Conservation (phyloP, 352 stramenopile genomes). For the Phytophthora sp. region DNA sequence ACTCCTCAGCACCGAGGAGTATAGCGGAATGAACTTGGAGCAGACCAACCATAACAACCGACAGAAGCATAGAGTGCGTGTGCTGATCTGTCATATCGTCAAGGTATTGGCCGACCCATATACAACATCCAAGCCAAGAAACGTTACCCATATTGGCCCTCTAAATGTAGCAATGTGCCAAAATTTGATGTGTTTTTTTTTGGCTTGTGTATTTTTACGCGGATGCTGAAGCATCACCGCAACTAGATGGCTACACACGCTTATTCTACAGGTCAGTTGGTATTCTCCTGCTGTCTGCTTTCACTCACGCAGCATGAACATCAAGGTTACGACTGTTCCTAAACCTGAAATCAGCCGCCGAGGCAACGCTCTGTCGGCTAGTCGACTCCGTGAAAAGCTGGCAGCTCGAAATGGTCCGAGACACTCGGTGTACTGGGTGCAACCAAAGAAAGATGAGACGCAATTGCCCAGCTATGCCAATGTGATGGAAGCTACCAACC, state of each 20-base stretch:
- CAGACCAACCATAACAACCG: constrained; percentile 7
- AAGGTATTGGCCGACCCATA: constrained; percentile 14
- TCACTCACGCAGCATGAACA: constrained; percentile 17
- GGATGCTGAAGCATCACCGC: constrained; percentile 26
- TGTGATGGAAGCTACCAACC: constrained; percentile 47
- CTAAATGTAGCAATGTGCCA: constrained; percentile 35
- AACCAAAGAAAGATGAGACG: constrained; percentile 43
- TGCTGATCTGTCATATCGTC: constrained; percentile 17
- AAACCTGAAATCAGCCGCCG: constrained; percentile 22
- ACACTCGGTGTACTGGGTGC: constrained; percentile 86
- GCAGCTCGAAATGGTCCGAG: constrained; percentile 67
- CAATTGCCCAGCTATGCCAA: constrained; percentile 42
- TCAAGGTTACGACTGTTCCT: constrained; percentile 10
- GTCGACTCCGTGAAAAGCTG: constrained; percentile 55
- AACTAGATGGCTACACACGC: too few species aligned
- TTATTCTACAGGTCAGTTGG: constrained; percentile 16
- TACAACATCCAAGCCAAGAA: too few species aligned
- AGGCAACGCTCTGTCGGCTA: constrained; percentile 41
- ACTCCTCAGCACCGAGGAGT: constrained; percentile 6
- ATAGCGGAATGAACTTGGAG: constrained; percentile 1
- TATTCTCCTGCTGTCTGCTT: background rate
- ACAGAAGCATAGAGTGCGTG: constrained; percentile 16
- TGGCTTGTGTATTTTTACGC: constrained; percentile 30
- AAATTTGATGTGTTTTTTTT: constrained; percentile 18
- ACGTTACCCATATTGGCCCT: constrained; percentile 12